Evolutionary conservation across 805 yeast species (phyloP).

Genomic region (Candida ortonii): DNA sequence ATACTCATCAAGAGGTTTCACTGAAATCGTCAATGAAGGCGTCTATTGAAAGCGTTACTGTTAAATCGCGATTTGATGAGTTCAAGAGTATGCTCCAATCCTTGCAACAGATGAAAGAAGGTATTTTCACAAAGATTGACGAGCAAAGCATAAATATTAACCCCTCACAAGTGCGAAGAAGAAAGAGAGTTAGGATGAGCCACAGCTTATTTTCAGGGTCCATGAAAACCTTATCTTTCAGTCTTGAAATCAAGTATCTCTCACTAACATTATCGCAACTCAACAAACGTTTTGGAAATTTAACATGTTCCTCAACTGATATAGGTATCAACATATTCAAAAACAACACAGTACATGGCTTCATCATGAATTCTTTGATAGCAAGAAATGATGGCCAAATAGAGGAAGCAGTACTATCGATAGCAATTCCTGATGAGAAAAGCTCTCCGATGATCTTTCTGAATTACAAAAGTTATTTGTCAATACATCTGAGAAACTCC

Average conservation of each 20-base stretch:
- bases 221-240: constrained; percentile 15
- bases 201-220: constrained; percentile 25
- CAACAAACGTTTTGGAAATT: constrained; percentile 33
- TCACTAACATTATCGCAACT: constrained; percentile 19
- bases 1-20: constrained; percentile 28
- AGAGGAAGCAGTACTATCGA: constrained; percentile 31
- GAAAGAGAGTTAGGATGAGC: constrained; percentile 23
- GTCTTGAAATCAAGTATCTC: constrained; percentile 15
- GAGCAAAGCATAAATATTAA: too few relatives aligned
- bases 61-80: constrained; percentile 28
- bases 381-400: constrained; percentile 7
- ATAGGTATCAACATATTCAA: constrained; percentile 17
- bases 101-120: constrained; percentile 12
- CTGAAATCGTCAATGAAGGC: constrained; percentile 15
- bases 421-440: constrained; percentile 34
- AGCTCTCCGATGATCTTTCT: constrained; percentile 40
- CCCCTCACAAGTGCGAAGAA: too few relatives aligned
- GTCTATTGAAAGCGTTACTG: constrained; percentile 25
- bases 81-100: constrained; percentile 30
- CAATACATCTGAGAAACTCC: constrained; percentile 46
- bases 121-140: neutral
- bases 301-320: constrained; percentile 20
- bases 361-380: constrained; percentile 12
- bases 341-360: constrained; percentile 14
- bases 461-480: constrained; percentile 37